phyloP scores from a whole-genome alignment of 1,139 yeast genomes.

The Taphrina communis region DNA sequence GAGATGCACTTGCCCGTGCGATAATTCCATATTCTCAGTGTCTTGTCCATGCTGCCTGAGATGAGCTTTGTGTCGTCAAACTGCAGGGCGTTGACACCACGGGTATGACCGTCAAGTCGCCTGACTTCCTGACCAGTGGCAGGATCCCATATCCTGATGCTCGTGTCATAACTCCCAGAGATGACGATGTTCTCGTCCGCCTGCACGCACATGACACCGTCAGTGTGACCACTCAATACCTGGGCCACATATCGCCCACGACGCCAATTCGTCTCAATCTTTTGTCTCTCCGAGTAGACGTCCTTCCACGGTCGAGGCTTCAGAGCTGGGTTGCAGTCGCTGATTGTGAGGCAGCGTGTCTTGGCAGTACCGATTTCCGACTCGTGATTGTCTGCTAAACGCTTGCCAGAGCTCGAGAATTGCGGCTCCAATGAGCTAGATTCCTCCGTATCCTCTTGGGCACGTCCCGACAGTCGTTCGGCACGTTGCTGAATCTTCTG shows the following conservation, averaged over 20 bases:
- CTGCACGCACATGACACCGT: conserved; percentile 84
- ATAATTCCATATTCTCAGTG: conserved; percentile 94
- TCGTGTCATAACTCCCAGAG: conserved; percentile 71
- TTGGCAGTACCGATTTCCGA: neutral
- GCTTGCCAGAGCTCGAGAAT: conserved; percentile 20
- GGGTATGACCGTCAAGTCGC: conserved; percentile 79
- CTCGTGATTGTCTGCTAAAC: conserved; percentile 6
- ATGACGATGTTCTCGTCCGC: conserved; percentile 67
- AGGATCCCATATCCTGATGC: conserved; percentile 96
- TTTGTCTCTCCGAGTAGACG: conserved; percentile 86
- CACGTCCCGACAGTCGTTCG: conserved; percentile 31
- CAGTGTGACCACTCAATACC: conserved; percentile 81
- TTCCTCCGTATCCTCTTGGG: conserved; percentile 7
- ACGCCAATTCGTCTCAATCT: conserved; percentile 93
- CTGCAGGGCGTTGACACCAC: conserved; percentile 84
- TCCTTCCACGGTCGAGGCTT: conserved; percentile 84
- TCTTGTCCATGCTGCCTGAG: conserved; percentile 88
- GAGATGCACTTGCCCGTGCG: conserved; percentile 92
- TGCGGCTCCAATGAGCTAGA: neutral
- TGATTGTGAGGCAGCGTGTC: conserved; percentile 10
- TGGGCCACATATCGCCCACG: conserved; percentile 71
- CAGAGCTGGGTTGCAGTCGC: conserved; percentile 24
- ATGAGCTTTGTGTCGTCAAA: conserved; percentile 88
- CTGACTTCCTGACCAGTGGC: conserved; percentile 75
- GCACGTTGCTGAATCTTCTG: conserved; percentile 46